Evolutionary conservation across 169 alveolate genomes (phyloP), one percentile per base, ranked within the genome.

Genomic region (Eimeria mitis): DNA sequence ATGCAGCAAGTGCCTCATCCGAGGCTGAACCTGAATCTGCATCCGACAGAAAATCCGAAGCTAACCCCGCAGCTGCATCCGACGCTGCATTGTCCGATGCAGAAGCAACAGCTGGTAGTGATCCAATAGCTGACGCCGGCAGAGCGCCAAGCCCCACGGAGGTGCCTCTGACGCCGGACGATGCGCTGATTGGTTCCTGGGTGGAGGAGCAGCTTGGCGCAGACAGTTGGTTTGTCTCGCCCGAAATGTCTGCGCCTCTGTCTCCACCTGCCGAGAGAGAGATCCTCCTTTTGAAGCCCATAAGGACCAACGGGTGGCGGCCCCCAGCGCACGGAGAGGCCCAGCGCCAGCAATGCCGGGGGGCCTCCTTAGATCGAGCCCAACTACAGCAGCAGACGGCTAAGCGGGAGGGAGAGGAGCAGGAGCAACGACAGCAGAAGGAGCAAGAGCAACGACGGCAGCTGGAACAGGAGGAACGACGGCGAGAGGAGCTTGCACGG

Each of bases 71-170:
- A 8, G 49, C 49, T 70, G 44, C 47, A 34, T 70, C 47, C 23
- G 49, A 34, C 47, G 78, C 23, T 70, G 49, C 0, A 2, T 76
- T 34, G 1, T 2, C 23, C 44, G 56, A 54, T n/a, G 49, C 73
- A 54, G 75, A 31, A 23, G 89, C 70, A 52, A 42, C 47, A n/a
- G 89, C 71, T 8, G 73, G 56, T 13, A 68, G 71, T n/a, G 89
- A n/a, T 25, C 0, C 85, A 75, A 28, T 21, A 44, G 63, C 54
- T 8, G 6, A 65, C 75, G 75, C 44, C 42, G 44, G 44, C 25
- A 25, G 44, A 5, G 6, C 6, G 14, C 25, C 19, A 70, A 14
- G 1, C 49, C 2, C 7, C 49, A 7, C 78, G 52, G n/a, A 70
- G 25, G 47, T 34, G 28, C 28, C 52, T 9, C 6, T 34, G 25